phyloP scores from a whole-genome alignment of 148 eudicot species.

The Gaultheria prostrata region DNA sequence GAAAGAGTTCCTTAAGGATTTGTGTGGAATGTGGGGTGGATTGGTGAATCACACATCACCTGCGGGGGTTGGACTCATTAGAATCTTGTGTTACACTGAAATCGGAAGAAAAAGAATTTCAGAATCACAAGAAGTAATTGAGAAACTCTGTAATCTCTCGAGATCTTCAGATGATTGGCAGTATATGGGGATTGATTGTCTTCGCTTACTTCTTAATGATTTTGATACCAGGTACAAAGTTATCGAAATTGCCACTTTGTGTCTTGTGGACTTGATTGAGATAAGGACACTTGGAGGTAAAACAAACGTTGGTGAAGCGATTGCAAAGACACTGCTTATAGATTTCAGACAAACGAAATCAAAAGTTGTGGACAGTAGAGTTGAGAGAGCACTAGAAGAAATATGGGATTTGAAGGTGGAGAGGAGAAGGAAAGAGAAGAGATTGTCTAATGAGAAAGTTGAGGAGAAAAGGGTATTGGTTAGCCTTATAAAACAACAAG shows the following conservation, averaged over 20 bases:
- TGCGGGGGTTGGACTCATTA: constrained; percentile 61
- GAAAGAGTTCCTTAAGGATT: constrained; percentile 38
- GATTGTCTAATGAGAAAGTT: constrained; percentile 42
- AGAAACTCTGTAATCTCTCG: constrained; percentile 54
- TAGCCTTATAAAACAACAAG: constrained; percentile 60
- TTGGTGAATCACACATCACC: constrained; percentile 62
- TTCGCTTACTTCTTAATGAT: constrained; percentile 63
- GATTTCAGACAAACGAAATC: constrained; percentile 51
- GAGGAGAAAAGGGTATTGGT: constrained; percentile 44
- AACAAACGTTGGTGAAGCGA: constrained; percentile 47
- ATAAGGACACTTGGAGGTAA: constrained; percentile 38
- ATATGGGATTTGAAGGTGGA: constrained; percentile 60
- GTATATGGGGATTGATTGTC: constrained; percentile 77
- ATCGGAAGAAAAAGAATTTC: constrained; percentile 55
- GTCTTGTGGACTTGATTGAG: constrained; percentile 66
- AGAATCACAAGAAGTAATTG: constrained; percentile 38
- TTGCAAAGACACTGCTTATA: constrained; percentile 45
- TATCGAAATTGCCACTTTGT: constrained; percentile 37
- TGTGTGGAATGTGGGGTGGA: constrained; percentile 77
- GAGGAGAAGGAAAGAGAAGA: constrained; percentile 49
- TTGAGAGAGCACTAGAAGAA: constrained; percentile 45
- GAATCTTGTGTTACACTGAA: constrained; percentile 57
- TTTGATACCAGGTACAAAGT: constrained; percentile 53
- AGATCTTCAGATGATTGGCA: constrained; percentile 92
- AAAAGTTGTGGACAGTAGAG: constrained; percentile 32